Evolutionary conservation across 1,284 basidiomycete genomes (phyloP).

Genomic region (Cerrena zonata): DNA sequence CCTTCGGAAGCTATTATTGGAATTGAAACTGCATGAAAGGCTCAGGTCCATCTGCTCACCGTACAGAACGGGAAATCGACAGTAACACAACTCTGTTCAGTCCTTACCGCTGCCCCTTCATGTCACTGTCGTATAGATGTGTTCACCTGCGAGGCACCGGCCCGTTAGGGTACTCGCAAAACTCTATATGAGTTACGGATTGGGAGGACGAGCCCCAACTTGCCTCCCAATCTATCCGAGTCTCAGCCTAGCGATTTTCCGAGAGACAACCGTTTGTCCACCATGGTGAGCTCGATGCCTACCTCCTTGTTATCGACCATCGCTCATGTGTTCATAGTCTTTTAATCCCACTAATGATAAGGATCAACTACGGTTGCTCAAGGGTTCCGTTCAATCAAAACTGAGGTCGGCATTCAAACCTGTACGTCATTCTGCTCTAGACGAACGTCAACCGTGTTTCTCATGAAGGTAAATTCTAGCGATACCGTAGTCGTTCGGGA

Average conservation of each 20-base stretch:
- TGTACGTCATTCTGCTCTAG: conserved; percentile 14
- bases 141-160: conserved; percentile 3
- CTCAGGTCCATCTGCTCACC: neutral
- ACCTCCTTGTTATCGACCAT: conserved; percentile 12
- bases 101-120: neutral
- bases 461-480: neutral
- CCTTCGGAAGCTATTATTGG: conserved; percentile 1
- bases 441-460: conserved; percentile 7
- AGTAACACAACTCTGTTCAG: conserved; percentile 1
- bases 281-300: conserved; percentile 16
- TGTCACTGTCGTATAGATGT: neutral
- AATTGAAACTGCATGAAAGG: neutral
- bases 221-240: conserved; percentile 24
- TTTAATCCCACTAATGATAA: conserved; percentile 18
- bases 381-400: conserved; percentile 19
- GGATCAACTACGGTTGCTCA: conserved; percentile 24
- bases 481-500: conserved; percentile 7
- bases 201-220: conserved; percentile 12
- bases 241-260: conserved; percentile 27
- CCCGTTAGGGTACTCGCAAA: conserved; percentile 13
- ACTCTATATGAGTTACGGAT: conserved; percentile 20
- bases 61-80: neutral
- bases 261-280: conserved; percentile 19
- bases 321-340: conserved; percentile 16
- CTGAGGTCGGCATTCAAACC: conserved; percentile 18